These are phyloP conservation scores for Mycena kentingensis DNA, from an alignment of 768 basidiomycete genomes.

Conservation along the genomic window DNA sequence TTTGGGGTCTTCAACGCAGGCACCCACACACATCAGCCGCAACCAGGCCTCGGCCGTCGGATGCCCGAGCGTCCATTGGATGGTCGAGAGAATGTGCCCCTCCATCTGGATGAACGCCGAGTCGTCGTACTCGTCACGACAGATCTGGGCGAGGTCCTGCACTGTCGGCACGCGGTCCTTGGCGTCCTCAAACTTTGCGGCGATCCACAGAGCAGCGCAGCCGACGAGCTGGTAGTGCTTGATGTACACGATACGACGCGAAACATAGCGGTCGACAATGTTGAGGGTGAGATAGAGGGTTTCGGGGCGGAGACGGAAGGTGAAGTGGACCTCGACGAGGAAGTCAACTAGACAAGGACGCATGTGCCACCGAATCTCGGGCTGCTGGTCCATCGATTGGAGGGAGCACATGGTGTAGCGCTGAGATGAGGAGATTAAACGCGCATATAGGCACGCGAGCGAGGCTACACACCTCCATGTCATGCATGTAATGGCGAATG, in stretches of 20 bases:
- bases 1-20: constrained; percentile 79
- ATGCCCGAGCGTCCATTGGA: constrained; percentile 95
- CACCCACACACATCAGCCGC: constrained; percentile 75
- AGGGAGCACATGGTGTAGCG: constrained; percentile 86
- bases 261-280: constrained; percentile 98
- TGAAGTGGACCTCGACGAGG: constrained; percentile 97
- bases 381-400: constrained; percentile 98
- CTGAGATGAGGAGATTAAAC: constrained; percentile 42
- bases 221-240: constrained; percentile 99
- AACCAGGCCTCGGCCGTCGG: constrained; percentile 99
- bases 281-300: constrained; percentile 98
- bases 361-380: constrained; percentile 99
- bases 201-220: constrained; percentile 98
- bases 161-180: constrained; percentile 98
- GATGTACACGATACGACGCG: constrained; percentile 96
- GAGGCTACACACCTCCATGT: constrained; percentile 85
- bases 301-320: constrained; percentile 96
- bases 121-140: constrained; percentile 96
- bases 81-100: constrained; percentile 92
- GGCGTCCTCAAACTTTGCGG: constrained; percentile 98
- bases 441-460: constrained; percentile 14
- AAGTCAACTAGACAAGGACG: constrained; percentile 98
- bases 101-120: constrained; percentile 99
- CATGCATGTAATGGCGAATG: constrained; percentile 91
- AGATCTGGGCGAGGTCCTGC: constrained; percentile 91